These are phyloP conservation scores for Breviolum minutum DNA, from an alignment of 73 alveolate species.

Conservation along the genomic window DNA sequence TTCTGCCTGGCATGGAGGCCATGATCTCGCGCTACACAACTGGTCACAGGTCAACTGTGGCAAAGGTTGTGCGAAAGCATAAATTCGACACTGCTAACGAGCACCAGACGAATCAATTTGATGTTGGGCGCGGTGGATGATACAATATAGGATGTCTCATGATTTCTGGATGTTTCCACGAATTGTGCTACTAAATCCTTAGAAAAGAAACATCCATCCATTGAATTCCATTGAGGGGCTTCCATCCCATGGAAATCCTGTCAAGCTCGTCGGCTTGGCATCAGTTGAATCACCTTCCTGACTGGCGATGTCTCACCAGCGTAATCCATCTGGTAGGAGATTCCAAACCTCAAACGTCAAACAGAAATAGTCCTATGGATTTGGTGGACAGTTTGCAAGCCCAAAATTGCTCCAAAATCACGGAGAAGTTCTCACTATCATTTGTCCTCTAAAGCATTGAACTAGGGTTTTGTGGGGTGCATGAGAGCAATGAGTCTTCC, in stretches of 20 bases:
- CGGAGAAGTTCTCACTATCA: background rate
- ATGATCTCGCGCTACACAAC: background rate
- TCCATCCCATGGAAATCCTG: background rate
- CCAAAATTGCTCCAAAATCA: background rate
- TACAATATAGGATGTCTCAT: no score
- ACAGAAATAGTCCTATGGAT: background rate
- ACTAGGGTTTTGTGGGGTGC: no score
- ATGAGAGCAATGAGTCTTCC: no score
- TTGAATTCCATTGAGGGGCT: background rate
- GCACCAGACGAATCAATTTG: no score
- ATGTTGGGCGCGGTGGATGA: no score
- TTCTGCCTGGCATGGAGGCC: constrained; percentile 53
- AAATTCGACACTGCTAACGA: no score
- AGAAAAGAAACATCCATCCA: background rate
- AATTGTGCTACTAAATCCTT: no score
- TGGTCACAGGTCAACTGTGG: background rate
- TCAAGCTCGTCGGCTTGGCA: constrained; percentile 11
- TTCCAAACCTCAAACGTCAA: constrained; percentile 17
- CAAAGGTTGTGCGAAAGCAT: no score
- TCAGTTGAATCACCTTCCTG: constrained; percentile 54
- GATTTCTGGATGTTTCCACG: no score
- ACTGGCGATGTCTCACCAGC: constrained; percentile 49
- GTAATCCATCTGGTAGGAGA: constrained; percentile 86
- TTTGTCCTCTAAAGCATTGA: no score
- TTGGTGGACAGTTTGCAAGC: background rate